These are phyloP conservation scores for Tausonia pullulans DNA, from an alignment of 1,284 basidiomycete species.

Conservation along the genomic window DNA sequence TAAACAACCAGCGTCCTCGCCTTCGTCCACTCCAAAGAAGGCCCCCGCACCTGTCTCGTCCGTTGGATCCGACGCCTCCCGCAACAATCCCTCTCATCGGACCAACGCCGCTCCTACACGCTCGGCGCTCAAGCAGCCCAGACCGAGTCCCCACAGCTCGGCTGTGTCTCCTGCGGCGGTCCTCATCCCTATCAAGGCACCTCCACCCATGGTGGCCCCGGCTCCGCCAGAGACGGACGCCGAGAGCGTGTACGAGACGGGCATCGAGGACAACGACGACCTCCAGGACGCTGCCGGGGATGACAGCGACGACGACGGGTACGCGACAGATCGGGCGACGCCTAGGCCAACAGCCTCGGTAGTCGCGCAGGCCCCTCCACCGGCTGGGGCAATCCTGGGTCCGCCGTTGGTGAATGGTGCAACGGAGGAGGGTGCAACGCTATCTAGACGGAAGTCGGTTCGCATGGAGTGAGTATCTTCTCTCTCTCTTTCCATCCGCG, in stretches of 20 bases:
- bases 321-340: neutral
- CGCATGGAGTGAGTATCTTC: constrained; percentile 7
- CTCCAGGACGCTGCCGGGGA: neutral
- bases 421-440: neutral
- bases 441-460: constrained; percentile 12
- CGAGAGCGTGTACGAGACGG: constrained; percentile 15
- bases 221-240: neutral
- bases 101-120: too few relatives aligned
- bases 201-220: neutral
- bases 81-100: too few relatives aligned
- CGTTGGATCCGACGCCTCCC: too few relatives aligned
- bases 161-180: too few relatives aligned
- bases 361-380: neutral
- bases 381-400: neutral
- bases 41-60: too few relatives aligned
- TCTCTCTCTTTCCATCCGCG: neutral
- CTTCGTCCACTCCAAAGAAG: too few relatives aligned
- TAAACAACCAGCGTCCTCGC: too few relatives aligned
- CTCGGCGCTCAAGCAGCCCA: too few relatives aligned
- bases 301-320: constrained; percentile 1
- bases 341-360: neutral
- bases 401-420: neutral
- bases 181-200: too few relatives aligned
- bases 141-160: too few relatives aligned
- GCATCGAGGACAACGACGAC: constrained; percentile 12